Conservation (phyloP, 2,329 filamentous ascomycete species). For the Talaromyces amestolkiae region DNA sequence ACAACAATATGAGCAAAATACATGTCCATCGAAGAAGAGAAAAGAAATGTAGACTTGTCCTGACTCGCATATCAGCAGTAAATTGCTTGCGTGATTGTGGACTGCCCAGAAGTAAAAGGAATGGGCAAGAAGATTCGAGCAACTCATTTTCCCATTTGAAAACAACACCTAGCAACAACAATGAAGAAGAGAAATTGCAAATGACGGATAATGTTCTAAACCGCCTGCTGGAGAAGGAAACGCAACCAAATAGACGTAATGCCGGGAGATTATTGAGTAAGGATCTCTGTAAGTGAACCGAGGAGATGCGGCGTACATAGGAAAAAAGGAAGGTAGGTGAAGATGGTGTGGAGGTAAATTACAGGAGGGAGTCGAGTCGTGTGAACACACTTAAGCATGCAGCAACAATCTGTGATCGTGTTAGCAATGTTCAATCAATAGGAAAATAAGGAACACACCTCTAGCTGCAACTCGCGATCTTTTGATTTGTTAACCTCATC, state of each 20-base stretch:
- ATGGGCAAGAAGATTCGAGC: background rate
- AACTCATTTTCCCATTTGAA: background rate
- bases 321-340: conserved; percentile 13
- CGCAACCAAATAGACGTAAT: conserved; percentile 5
- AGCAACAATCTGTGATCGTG: conserved; percentile 65
- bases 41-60: conserved; percentile 7
- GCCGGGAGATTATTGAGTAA: conserved; percentile 3
- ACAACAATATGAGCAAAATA: conserved; percentile 18
- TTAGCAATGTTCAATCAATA: conserved; percentile 20
- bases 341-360: conserved; percentile 22
- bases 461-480: conserved; percentile 92
- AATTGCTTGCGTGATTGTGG: background rate
- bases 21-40: conserved; percentile 20
- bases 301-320: conserved; percentile 9
- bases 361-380: conserved; percentile 91
- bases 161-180: conserved; percentile 15
- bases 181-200: conserved; percentile 11
- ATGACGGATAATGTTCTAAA: conserved; percentile 19
- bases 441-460: conserved; percentile 59
- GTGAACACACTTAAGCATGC: conserved; percentile 98
- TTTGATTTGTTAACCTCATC: conserved; percentile 85
- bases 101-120: background rate
- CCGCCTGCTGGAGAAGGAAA: conserved; percentile 16
- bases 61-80: background rate
- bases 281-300: conserved; percentile 3